Evolutionary conservation across 2,329 filamentous ascomycete species (phyloP), one percentile per base, ranked within the genome.

Genomic region (Colletotrichum sansevieriae): DNA sequence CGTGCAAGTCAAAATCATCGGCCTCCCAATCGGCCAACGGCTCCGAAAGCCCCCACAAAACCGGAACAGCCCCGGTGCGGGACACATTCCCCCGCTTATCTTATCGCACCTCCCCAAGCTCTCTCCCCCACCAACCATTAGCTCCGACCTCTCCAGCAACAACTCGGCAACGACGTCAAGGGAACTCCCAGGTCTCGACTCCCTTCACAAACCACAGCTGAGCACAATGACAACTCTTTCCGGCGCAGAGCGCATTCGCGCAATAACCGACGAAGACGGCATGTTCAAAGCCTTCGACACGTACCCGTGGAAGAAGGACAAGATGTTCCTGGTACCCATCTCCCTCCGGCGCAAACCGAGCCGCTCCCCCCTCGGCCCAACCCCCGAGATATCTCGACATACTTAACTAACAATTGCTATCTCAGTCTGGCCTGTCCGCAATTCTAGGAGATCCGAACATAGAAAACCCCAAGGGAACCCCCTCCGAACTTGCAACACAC

Each of bases 301-400:
- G 25, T 93, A 93, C 75, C 84, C 87, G 18, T 94, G 91, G 91
- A 84, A 84, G 68, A 85, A 85, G 70, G 91, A 94, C 78, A 82
- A 84, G 59, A 87, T 88, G 71, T 94, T 93, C 74, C 88, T 92
- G 80, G 89, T 89, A 79, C 49, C 11, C 51, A 43, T 39, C n/a
- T 49, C 20, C 52, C 39, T 51, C 46, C 43, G 25, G 25, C 51
- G 35, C 62, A 44, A 33, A 35, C 15, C 5, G 25, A 57, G 37
- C 37, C n/a, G 3, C 3, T 25, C 25, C 25, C 25, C 25, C 25
- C 25, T 22, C 22, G 25, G 25, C 3, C 25, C 25, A 25, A 25
- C 25, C 25, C 25, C 25, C 29, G 29, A 29, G 7, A 39, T 15
- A 39, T 39, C 37, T 39, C 37, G 11, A 39, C 37, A 39, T 3